These are phyloP conservation scores for Lepiota brunneoincarnata DNA, from an alignment of 768 basidiomycete species.

Conservation along the genomic window DNA sequence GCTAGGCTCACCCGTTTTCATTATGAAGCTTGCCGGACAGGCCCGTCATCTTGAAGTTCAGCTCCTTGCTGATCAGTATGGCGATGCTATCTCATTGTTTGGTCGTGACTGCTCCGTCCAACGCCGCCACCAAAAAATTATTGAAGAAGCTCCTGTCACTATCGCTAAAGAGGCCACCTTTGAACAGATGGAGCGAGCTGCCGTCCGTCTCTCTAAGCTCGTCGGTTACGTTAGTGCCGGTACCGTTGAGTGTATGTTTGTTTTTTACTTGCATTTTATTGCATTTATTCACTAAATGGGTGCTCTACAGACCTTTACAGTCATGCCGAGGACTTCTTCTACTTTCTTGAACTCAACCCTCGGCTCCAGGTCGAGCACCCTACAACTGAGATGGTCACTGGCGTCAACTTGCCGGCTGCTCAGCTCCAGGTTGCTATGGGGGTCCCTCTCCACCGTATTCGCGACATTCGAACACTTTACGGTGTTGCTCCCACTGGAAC, in stretches of 20 bases:
- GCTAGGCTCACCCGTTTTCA: constrained; percentile 93
- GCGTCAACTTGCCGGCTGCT: constrained; percentile 96
- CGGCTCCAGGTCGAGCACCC: constrained; percentile 99
- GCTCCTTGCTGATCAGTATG: constrained; percentile 97
- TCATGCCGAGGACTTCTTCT: constrained; percentile 89
- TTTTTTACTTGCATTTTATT: constrained; percentile 12
- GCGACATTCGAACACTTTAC: constrained; percentile 93
- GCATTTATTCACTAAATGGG: constrained; percentile 6
- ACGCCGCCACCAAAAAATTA: constrained; percentile 99
- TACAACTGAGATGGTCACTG: constrained; percentile 99
- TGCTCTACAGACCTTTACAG: constrained; percentile 80
- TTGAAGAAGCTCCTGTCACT: constrained; percentile 98
- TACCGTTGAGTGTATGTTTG: constrained; percentile 88
- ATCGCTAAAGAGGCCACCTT: constrained; percentile 92
- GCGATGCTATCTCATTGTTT: constrained; percentile 97
- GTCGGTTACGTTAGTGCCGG: constrained; percentile 99
- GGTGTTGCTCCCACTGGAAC: constrained; percentile 87
- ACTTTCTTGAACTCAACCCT: constrained; percentile 98
- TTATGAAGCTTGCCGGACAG: constrained; percentile 99
- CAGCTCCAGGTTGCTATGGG: constrained; percentile 99
- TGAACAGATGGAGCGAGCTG: constrained; percentile 97
- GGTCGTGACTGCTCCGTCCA: constrained; percentile 99
- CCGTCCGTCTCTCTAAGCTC: constrained; percentile 97
- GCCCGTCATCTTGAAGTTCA: constrained; percentile 98
- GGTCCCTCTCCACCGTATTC: constrained; percentile 91